Percentiles rank a stretch among this genome's conserved stretches.
These are phyloP conservation scores for Candida ascalaphidarum DNA, from an alignment of 805 yeast species.

Conservation along the genomic window DNA sequence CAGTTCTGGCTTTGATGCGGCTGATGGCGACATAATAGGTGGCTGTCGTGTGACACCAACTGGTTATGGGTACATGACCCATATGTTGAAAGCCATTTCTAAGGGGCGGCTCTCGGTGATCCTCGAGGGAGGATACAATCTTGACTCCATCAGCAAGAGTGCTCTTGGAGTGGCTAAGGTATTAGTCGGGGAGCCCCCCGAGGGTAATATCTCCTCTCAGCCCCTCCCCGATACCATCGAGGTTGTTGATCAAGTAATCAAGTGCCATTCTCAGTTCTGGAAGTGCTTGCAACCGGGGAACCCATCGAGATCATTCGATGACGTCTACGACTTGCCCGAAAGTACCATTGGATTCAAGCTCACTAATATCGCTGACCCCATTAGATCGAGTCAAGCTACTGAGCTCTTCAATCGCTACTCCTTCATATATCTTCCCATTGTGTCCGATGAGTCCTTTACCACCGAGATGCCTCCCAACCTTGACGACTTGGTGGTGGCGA, in stretches of 20 bases:
- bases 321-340: constrained; percentile 27
- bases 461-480: constrained; percentile 39
- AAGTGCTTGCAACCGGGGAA: constrained; percentile 67
- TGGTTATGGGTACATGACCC: constrained; percentile 96
- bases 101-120: constrained; percentile 84
- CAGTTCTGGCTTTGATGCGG: constrained; percentile 97
- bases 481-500: constrained; percentile 62
- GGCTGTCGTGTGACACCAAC: constrained; percentile 94
- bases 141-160: constrained; percentile 82
- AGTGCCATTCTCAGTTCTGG: constrained; percentile 83
- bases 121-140: constrained; percentile 93
- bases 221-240: constrained; percentile 75
- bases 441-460: constrained; percentile 22
- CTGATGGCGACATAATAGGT: constrained; percentile 95
- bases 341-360: constrained; percentile 19
- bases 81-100: constrained; percentile 78
- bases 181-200: constrained; percentile 92
- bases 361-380: constrained; percentile 60
- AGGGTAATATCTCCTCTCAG: constrained; percentile 50
- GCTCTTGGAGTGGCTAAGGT: constrained; percentile 91
- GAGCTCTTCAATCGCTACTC: constrained; percentile 45
- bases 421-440: constrained; percentile 64
- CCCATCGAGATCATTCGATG: constrained; percentile 30
- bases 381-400: constrained; percentile 62
- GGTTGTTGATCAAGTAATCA: constrained; percentile 72